These are phyloP conservation scores for Phytophthora sp. DNA, from an alignment of 352 stramenopile species.

Conservation along the genomic window DNA sequence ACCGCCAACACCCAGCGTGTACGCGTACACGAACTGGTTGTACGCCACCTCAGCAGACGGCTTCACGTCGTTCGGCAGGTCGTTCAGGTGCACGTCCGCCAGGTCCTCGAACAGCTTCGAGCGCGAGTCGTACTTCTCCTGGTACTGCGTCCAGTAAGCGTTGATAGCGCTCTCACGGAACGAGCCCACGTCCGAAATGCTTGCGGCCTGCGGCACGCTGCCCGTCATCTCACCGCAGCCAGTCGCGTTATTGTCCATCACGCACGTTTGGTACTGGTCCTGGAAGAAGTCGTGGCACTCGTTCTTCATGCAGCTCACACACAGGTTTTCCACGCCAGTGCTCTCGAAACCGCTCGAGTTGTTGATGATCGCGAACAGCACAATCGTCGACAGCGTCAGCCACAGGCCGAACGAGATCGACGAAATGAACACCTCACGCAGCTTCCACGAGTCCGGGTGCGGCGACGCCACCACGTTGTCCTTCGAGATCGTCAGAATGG, in stretches of 20 bases:
- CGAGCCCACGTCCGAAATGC: constrained; percentile 36
- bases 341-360: constrained; percentile 62
- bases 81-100: constrained; percentile 61
- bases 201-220: constrained; percentile 45
- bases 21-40: constrained; percentile 66
- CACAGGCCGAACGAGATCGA: constrained; percentile 74
- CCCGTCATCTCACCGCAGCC: constrained; percentile 70
- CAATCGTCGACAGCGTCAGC: constrained; percentile 68
- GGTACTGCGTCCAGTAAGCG: constrained; percentile 51
- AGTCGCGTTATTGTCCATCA: constrained; percentile 50
- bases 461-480: constrained; percentile 74
- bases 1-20: constrained; percentile 48
- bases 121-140: constrained; percentile 53
- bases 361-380: constrained; percentile 66
- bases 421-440: constrained; percentile 73
- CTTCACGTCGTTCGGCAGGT: constrained; percentile 42
- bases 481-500: constrained; percentile 83
- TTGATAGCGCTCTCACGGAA: constrained; percentile 50
- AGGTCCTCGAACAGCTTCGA: constrained; percentile 64
- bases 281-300: constrained; percentile 71
- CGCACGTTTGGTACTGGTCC: constrained; percentile 53
- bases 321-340: constrained; percentile 66
- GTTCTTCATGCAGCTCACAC: constrained; percentile 59
- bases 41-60: constrained; percentile 51
- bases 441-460: constrained; percentile 72